phyloP scores from a whole-genome alignment of 192 early-diverging fungal species.

The Entomortierella beljakovae region DNA sequence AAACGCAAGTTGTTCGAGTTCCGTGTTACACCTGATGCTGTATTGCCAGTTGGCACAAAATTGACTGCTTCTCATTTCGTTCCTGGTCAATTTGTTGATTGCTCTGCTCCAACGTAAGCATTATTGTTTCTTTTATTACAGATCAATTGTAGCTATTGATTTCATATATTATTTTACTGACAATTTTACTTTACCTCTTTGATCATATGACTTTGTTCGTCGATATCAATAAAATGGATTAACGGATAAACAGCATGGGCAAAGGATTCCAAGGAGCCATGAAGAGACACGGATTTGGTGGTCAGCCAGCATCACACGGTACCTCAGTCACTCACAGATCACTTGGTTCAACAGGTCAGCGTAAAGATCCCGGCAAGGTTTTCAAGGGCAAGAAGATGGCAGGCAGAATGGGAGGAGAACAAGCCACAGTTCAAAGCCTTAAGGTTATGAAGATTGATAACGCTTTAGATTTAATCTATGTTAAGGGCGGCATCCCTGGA shows the following conservation, averaged over 20 bases:
- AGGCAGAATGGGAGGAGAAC: conserved; percentile 93
- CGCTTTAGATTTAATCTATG: conserved; percentile 87
- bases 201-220: no score
- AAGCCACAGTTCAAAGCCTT: conserved; percentile 81
- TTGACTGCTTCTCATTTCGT: conserved; percentile 92
- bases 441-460: conserved; percentile 91
- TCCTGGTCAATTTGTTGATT: conserved; percentile 95
- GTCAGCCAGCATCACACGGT: conserved; percentile 95
- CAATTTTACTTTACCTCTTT: not conserved
- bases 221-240: not conserved
- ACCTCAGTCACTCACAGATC: conserved; percentile 90
- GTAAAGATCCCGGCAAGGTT: conserved; percentile 86
- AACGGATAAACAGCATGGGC: conserved; percentile 67
- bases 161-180: no score
- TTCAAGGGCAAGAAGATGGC: conserved; percentile 99
- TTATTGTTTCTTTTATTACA: conserved; percentile 1
- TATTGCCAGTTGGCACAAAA: conserved; percentile 80
- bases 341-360: conserved; percentile 89
- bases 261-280: conserved; percentile 98
- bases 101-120: conserved; percentile 82
- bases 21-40: conserved; percentile 85
- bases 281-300: conserved; percentile 96
- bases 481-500: conserved; percentile 94
- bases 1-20: conserved; percentile 89
- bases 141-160: not conserved